Evolutionary conservation across 139 green algal genomes (phyloP).

Genomic region (Ettlia oleoabundans): DNA sequence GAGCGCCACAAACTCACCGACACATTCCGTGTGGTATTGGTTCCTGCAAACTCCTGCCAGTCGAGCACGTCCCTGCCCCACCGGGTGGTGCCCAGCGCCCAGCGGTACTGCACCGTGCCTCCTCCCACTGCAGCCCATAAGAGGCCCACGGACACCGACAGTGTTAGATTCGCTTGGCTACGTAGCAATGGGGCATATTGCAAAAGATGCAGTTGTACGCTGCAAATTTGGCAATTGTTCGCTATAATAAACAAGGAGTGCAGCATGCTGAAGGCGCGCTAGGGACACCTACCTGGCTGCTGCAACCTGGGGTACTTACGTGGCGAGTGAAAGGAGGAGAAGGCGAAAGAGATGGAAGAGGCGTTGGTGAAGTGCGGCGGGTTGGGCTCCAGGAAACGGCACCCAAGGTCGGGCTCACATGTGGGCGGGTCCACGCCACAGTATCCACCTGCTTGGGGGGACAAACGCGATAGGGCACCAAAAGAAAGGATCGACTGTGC

Average conservation of each 20-base stretch:
- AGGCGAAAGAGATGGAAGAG: conserved; percentile 47
- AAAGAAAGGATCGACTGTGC: neutral
- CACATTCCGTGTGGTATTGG: conserved; percentile 17
- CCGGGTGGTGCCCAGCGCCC: conserved; percentile 55
- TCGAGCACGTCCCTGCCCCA: conserved; percentile 47
- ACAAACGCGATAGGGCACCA: neutral
- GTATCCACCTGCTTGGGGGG: conserved; percentile 38
- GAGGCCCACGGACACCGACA: no score
- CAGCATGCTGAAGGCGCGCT: no score
- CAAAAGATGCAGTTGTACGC: no score
- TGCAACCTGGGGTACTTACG: no score
- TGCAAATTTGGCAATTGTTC: no score
- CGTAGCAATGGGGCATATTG: no score
- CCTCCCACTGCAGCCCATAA: neutral
- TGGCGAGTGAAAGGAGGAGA: conserved; percentile 42
- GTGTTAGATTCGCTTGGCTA: no score
- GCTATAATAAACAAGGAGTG: no score
- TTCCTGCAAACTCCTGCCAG: conserved; percentile 32
- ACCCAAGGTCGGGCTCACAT: conserved; percentile 27
- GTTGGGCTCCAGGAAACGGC: conserved; percentile 25
- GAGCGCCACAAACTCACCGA: neutral
- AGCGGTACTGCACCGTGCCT: conserved; percentile 50
- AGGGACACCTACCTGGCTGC: no score
- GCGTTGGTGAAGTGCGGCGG: conserved; percentile 50
- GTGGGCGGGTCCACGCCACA: conserved; percentile 34